Base-by-base conservation (phyloP, 83 land plant species). In the Picea abies region DNA sequence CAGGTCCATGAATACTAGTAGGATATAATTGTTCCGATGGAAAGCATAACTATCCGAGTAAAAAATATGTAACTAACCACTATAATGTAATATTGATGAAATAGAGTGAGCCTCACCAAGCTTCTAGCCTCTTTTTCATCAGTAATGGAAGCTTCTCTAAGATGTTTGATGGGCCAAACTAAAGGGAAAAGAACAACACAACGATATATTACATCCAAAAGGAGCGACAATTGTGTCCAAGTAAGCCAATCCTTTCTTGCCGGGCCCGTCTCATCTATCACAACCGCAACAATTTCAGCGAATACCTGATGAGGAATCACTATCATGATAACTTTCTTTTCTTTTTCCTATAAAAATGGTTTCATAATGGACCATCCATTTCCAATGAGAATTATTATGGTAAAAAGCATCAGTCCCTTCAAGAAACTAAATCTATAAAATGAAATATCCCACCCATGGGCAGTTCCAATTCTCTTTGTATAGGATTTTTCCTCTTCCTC, bases 351-450 rank as follows among this genome's bases (percentile, higher is more conserved):
- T 72, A 91, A n/a, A n/a, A n/a, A n/a, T n/a, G n/a, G n/a, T n/a
- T n/a, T n/a, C n/a, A n/a, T n/a, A n/a, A n/a, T n/a, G 15, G 94
- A 89, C 94, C 94, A 92, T 0, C 92, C 95, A 19, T 94, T 91
- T 32, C 92, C 94, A 52, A 93, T 88, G 81, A 89, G 85, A 63
- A 92, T 88, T 60, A 91, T 88, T 70, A 91, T 87, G 47, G 91
- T 90, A 79, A 92, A 92, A 61, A 91, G 86, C 86, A 88, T 68
- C 29, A 88, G 83, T 4, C 90, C 92, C 64, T 84, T 86, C 20
- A 90, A 65, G 76, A 91, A 91, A 17, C 85, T 73, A 81, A 89
- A 93, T 0, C 86, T 66, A 83, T 90, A 88, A 80, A 90, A 90
- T 23, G 75, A 60, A 60, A 90, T 81, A 79, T 90, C 90, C 91